Evolutionary conservation across 2,329 filamentous ascomycete genomes (phyloP), one percentile per base, ranked within the genome.

Genomic region (Aureobasidium subglaciale): DNA sequence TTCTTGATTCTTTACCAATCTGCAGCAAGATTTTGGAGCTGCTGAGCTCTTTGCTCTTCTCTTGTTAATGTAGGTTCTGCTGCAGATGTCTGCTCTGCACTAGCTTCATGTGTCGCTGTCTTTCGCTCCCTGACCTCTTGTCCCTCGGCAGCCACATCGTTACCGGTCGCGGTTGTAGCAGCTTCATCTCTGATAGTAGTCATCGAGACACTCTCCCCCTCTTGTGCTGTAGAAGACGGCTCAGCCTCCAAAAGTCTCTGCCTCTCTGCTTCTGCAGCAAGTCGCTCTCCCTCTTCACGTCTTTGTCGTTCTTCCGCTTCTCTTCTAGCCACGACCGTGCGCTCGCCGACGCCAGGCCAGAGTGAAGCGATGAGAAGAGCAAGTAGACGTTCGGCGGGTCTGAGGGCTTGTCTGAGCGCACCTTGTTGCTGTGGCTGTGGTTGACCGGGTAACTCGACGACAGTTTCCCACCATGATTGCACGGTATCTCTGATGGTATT

Each of bases 351-450:
- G 0, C 82, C 82, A 1, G 82, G 82, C 64, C 82, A 78, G 48
- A 85, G 64, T 65, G 79, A 83, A 0, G 81, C 82, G 30, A 85
- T 65, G 58, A 85, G 82, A n/a, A 85, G 70, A n/a, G 80, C 79
- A 37, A 81, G 63, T 1, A 78, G 78, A 34, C 82, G 73, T 64
- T 85, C 82, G 0, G 74, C 65, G 2, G 74, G 72, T 40, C 78
- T 68, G 16, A 81, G 42, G 11, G 62, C 61, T 57, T 68, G 65
- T 53, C 68, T 57, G 29, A 63, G n/a, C 56, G 20, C 20, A 38
- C 64, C 63, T 11, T 62, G 62, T 6, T 57, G 55, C 15, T 66
- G 59, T 18, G 57, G 45, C 11, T 58, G 52, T 57, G 37, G 16
- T 58, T 48, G 42, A 18, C 37, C 52, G 13, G 48, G 50, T 18